A percentile compares a stretch with the other conserved stretches of the same genome.
Conservation (phyloP, 2,329 filamentous ascomycete species). For the Diplocarpon mali region DNA sequence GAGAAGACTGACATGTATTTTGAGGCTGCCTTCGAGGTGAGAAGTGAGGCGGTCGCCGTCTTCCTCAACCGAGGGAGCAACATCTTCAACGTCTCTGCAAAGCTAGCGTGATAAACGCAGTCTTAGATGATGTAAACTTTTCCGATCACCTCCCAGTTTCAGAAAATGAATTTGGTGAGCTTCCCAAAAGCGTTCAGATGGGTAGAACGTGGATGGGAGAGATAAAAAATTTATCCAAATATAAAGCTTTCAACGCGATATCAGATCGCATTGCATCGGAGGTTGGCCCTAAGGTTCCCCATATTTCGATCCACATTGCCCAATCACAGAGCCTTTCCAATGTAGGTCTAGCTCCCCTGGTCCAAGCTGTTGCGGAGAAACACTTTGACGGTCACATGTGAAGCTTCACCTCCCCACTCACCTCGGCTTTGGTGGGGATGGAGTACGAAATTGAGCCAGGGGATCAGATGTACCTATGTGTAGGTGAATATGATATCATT, state of each 20-base stretch:
- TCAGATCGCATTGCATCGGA: neutral
- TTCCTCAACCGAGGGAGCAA: conserved; percentile 25
- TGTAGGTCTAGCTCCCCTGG: no score
- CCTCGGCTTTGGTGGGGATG: no score
- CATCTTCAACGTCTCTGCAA: conserved; percentile 4
- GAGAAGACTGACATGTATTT: conserved; percentile 23
- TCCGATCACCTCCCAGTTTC: neutral
- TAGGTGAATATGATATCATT: no score
- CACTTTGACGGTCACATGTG: no score
- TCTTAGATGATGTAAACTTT: no score
- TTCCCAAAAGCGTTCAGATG: neutral
- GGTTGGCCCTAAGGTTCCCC: no score
- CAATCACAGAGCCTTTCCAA: neutral
- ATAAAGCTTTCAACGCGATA: neutral
- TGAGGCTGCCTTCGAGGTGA: conserved; percentile 21
- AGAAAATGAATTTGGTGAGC: no score
- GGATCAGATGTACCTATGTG: no score
- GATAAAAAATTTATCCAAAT: neutral
- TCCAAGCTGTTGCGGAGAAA: no score
- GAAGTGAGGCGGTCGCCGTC: conserved; percentile 21
- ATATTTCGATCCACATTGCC: neutral
- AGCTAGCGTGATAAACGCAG: no score
- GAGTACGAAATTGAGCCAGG: no score
- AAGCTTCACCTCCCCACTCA: no score
- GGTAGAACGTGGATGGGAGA: neutral